Evolutionary conservation across 805 yeast species (phyloP).

Genomic region (Cyberlindnera japonica): DNA sequence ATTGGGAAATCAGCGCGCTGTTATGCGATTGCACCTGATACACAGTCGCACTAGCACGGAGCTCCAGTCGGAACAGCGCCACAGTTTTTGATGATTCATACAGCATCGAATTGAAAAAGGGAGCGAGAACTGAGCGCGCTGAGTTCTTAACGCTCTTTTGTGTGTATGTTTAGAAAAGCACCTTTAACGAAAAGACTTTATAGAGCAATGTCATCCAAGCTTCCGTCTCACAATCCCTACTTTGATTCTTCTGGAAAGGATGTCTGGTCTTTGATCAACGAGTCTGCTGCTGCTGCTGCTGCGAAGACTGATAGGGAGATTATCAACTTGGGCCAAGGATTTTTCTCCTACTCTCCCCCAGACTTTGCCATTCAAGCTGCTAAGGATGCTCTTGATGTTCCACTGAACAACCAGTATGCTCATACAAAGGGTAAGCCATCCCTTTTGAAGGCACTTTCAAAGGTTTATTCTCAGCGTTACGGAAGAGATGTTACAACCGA

Average conservation of each 20-base stretch:
- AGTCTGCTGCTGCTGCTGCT: constrained; percentile 83
- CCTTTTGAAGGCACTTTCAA: constrained; percentile 64
- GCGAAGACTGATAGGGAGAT: constrained; percentile 65
- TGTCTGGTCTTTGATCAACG: constrained; percentile 94
- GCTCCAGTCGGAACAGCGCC: too few relatives aligned
- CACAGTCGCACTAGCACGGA: too few relatives aligned
- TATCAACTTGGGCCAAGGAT: constrained; percentile 93
- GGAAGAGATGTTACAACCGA: constrained; percentile 51
- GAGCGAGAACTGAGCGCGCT: too few relatives aligned
- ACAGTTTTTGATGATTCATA: too few relatives aligned
- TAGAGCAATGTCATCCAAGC: constrained; percentile 22
- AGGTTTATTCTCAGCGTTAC: constrained; percentile 66
- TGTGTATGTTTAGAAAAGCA: background rate
- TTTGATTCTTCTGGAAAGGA: constrained; percentile 76
- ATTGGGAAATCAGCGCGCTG: too few relatives aligned
- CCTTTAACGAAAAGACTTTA: background rate
- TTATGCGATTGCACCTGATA: too few relatives aligned
- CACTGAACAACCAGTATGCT: constrained; percentile 87
- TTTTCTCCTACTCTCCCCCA: constrained; percentile 95
- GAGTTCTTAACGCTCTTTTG: too few relatives aligned
- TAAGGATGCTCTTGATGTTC: constrained; percentile 62
- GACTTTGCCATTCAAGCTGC: constrained; percentile 87
- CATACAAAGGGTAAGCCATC: constrained; percentile 85
- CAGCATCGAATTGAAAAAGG: too few relatives aligned
- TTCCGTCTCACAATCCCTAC: constrained; percentile 58